phyloP scores from a whole-genome alignment of 805 yeast species.

The Saturnispora saitoi region DNA sequence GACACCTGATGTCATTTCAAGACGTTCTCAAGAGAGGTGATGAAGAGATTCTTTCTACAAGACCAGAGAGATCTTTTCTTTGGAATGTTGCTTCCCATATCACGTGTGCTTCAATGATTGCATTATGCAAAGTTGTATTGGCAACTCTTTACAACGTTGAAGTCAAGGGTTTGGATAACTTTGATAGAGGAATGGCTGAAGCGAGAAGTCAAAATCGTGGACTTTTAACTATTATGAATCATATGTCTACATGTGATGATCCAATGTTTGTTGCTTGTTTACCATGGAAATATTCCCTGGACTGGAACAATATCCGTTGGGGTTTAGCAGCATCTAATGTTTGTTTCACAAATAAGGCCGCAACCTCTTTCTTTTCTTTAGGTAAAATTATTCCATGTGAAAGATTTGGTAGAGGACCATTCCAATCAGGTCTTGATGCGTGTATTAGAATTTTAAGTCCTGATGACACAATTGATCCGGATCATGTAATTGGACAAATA shows the following conservation, averaged over 20 bases:
- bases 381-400: slow-evolving; percentile 86
- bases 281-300: slow-evolving; percentile 58
- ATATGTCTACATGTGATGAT: slow-evolving; percentile 87
- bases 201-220: slow-evolving; percentile 66
- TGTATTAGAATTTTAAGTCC: slow-evolving; percentile 73
- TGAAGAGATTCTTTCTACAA: slow-evolving; percentile 44
- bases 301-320: slow-evolving; percentile 75
- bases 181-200: slow-evolving; percentile 55
- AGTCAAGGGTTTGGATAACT: slow-evolving; percentile 50
- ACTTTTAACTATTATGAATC: slow-evolving; percentile 81
- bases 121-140: slow-evolving; percentile 53
- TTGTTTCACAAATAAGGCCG: slow-evolving; percentile 55
- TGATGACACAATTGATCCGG: slow-evolving; percentile 53
- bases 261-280: slow-evolving; percentile 84
- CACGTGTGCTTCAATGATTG: slow-evolving; percentile 59
- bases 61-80: slow-evolving; percentile 44
- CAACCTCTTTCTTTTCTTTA: slow-evolving; percentile 61
- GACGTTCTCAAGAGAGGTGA: slow-evolving; percentile 68
- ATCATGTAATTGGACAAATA: slow-evolving; percentile 23
- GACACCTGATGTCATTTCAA: slow-evolving; percentile 50
- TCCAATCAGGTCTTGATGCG: slow-evolving; percentile 85
- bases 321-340: slow-evolving; percentile 89
- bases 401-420: slow-evolving; percentile 88
- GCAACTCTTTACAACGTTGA: slow-evolving; percentile 56
- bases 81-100: slow-evolving; percentile 68